Evolutionary conservation across 257 asterid species (phyloP).

Genomic region (Anisodus acutangulus): DNA sequence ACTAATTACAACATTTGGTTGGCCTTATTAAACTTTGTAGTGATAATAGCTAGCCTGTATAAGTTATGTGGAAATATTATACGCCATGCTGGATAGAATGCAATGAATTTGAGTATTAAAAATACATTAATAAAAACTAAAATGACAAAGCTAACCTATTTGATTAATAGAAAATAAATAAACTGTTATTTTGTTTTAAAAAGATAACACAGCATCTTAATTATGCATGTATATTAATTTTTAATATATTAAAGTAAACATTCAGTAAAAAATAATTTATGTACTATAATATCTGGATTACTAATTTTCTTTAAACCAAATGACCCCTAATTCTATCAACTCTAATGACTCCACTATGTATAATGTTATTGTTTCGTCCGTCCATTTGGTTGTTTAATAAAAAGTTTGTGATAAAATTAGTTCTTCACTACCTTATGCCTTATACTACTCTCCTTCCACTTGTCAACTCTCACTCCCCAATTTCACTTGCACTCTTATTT

Average conservation of each 20-base stretch:
- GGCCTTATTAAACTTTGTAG: not conserved
- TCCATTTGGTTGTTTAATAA: constrained; percentile 25
- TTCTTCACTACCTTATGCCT: constrained; percentile 11
- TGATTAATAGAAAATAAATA: too few species aligned
- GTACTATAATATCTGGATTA: too few species aligned
- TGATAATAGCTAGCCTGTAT: not conserved
- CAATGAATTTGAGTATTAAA: not conserved
- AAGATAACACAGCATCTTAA: not conserved
- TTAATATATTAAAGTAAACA: not conserved
- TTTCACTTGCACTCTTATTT: constrained; percentile 30
- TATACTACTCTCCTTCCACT: constrained; percentile 31
- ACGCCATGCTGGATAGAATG: not conserved
- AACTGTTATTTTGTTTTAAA: not conserved
- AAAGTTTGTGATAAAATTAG: not conserved
- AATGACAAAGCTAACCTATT: not conserved
- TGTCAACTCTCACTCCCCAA: constrained; percentile 28
- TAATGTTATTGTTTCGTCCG: not conserved
- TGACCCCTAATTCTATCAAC: not conserved
- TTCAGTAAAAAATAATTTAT: not conserved
- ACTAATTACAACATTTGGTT: not conserved
- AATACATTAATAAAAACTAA: not conserved
- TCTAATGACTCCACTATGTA: not conserved
- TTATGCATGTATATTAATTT: not conserved
- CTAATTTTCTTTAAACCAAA: not conserved
- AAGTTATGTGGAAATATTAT: not conserved